phyloP scores from a whole-genome alignment of 495 filamentous ascomycete species.

The Xylaria palmicola region DNA sequence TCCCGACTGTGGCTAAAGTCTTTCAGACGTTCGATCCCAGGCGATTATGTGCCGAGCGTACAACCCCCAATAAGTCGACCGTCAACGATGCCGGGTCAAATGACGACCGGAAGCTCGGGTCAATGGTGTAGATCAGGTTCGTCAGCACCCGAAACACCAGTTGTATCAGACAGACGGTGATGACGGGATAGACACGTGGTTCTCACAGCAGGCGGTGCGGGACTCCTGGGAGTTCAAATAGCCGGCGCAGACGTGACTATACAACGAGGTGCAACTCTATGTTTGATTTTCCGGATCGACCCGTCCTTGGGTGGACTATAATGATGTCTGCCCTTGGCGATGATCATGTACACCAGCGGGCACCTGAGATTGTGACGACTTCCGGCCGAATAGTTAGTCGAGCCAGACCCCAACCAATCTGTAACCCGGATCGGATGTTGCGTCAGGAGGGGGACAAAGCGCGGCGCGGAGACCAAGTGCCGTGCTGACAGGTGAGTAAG shows the following conservation, averaged over 20 bases:
- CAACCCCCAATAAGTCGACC: not conserved
- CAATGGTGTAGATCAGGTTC: not conserved
- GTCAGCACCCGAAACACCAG: slow-evolving; percentile 19
- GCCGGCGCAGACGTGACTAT: not conserved
- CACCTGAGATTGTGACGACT: not conserved
- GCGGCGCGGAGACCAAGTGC: not conserved
- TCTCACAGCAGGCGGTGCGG: not conserved
- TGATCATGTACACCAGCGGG: slow-evolving; percentile 2
- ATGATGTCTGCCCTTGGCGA: not conserved
- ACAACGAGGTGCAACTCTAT: not conserved
- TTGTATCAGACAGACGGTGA: slow-evolving; percentile 12
- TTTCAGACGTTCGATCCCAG: not conserved
- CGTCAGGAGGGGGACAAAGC: not conserved
- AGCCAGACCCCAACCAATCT: not conserved
- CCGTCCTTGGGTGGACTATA: not conserved
- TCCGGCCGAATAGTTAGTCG: not conserved
- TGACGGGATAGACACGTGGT: slow-evolving; percentile 3
- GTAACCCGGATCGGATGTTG: not conserved
- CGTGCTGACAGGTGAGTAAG: not conserved
- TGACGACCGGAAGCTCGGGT: not conserved
- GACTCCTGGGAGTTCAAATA: not conserved
- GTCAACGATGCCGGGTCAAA: not conserved
- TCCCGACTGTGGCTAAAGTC: not conserved
- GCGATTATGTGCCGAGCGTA: not conserved
- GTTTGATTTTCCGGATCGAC: not conserved